These are phyloP conservation scores for Carex littledalei DNA, from an alignment of 176 grass and related monocot genomes.

Conservation along the genomic window DNA sequence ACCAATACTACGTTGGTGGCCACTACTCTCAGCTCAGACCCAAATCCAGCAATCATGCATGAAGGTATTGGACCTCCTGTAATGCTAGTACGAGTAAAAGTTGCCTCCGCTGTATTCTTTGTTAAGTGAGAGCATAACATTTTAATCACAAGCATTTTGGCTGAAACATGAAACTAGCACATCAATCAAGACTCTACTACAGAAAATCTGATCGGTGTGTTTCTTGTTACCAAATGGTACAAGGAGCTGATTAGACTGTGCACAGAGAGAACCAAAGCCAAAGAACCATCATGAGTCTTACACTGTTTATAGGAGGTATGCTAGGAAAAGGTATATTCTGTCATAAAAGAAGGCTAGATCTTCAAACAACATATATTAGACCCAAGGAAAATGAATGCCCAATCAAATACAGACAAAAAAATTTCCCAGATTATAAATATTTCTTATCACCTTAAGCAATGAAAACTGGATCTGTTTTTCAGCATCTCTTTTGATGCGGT, in stretches of 20 bases:
- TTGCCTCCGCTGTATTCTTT: not conserved
- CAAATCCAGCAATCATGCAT: not conserved
- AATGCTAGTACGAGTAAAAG: not conserved
- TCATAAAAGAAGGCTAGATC: not conserved
- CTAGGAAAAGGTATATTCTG: not conserved
- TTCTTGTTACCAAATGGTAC: not conserved
- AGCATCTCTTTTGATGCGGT: slow-evolving; percentile 49
- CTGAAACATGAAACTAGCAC: not conserved
- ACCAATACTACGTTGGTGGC: not conserved
- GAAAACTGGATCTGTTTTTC: slow-evolving; percentile 61
- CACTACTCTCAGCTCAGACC: not conserved
- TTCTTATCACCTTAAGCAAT: slow-evolving; percentile 53
- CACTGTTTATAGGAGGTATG: not conserved
- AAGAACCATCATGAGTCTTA: not conserved
- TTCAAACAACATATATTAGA: not conserved
- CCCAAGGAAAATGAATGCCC: not conserved
- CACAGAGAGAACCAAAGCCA: not conserved
- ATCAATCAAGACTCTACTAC: not conserved
- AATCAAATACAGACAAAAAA: slow-evolving; percentile 9
- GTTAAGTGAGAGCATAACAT: not conserved
- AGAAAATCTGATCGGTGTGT: not conserved
- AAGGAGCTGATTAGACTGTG: not conserved
- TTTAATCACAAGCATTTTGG: not conserved
- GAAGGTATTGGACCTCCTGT: not conserved
- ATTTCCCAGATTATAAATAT: slow-evolving; percentile 1